Conservation (phyloP, 306 rosid species). For the Benincasa hispida region DNA sequence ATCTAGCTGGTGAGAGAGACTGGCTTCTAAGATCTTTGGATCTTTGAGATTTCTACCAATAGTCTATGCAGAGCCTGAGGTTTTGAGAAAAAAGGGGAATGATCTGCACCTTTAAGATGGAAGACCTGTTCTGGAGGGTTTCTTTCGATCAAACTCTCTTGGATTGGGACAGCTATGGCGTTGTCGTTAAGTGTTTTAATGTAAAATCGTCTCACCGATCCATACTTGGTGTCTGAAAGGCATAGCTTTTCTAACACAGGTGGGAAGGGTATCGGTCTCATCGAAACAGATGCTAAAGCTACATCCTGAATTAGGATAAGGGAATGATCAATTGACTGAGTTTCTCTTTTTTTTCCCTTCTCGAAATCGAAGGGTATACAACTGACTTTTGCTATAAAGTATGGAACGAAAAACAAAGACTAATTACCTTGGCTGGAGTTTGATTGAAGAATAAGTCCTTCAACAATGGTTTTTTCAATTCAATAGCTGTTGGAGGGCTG, state of each 20-base stretch:
- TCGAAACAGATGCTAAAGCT: constrained; percentile 79
- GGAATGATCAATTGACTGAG: neutral
- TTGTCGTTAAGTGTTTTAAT: constrained; percentile 72
- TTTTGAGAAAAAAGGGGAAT: constrained; percentile 87
- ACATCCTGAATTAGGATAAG: constrained; percentile 47
- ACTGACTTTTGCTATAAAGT: neutral
- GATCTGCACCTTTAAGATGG: constrained; percentile 70
- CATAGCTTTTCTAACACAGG: constrained; percentile 72
- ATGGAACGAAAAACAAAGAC: neutral
- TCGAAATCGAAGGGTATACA: neutral
- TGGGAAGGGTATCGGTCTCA: constrained; percentile 81
- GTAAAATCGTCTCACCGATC: constrained; percentile 71
- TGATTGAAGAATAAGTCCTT: constrained; percentile 75
- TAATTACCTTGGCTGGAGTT: constrained; percentile 68
- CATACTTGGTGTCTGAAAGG: constrained; percentile 58
- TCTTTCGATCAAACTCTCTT: constrained; percentile 55
- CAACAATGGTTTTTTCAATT: constrained; percentile 52
- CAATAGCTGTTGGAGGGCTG: constrained; percentile 75
- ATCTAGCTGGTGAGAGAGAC: constrained; percentile 6
- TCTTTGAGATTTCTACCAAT: constrained; percentile 56
- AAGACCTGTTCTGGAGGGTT: constrained; percentile 67
- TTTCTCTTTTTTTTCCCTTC: neutral
- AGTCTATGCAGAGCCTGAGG: constrained; percentile 92
- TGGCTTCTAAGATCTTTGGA: neutral
- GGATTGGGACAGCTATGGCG: constrained; percentile 52